Base-by-base conservation (phyloP, 2,329 filamentous ascomycete species). In the Teratosphaeria gauchensis region DNA sequence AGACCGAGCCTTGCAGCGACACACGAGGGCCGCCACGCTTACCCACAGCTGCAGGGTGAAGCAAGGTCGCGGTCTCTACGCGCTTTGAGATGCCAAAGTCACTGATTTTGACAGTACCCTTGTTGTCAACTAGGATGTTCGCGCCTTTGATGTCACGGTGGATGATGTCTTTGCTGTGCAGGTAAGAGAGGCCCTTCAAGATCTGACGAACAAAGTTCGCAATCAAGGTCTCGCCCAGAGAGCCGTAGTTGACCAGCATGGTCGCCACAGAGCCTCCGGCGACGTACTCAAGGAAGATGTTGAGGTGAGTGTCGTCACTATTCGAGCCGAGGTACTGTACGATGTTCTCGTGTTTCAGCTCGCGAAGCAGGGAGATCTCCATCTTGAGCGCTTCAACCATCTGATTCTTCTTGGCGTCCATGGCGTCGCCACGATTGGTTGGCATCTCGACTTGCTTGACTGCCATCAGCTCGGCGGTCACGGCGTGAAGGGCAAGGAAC, bases 221-320 rank as follows among this genome's bases (percentile, higher is more conserved):
- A 60, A 97, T 92, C 59, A 99, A 82, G 1, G 91, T 91, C 73
- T 99, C 94, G 19, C 90, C 88, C 57, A 99, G 84, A 7, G 92
- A 92, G 61, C 95, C 95, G 73, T 99, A 99, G 66, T 95, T 96
- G 77, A 96, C 94, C 64, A 99, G 86, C 92, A 99, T 97, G 9
- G 90, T 95, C 65, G 95, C 94, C 30, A 99, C 95, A 12, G 92
- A 97, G 53, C 94, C 94, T 75, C 94, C 94, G 16, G 94, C 90
- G 33, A 99, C 94, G 73, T 99, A 99, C 75, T 99, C 94, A 71
- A 99, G 85, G 85, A 99, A 99, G 88, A 99, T 99, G 78, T 99
- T 99, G 68, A 99, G 85, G 72, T 92, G 87, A 58, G 92, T 87
- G 19, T 90, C 85, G 62, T 95, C 94, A 8, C 90, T 92, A 69